Conservation (phyloP, 2,329 filamentous ascomycete species). For the Chaetomium globosum region DNA sequence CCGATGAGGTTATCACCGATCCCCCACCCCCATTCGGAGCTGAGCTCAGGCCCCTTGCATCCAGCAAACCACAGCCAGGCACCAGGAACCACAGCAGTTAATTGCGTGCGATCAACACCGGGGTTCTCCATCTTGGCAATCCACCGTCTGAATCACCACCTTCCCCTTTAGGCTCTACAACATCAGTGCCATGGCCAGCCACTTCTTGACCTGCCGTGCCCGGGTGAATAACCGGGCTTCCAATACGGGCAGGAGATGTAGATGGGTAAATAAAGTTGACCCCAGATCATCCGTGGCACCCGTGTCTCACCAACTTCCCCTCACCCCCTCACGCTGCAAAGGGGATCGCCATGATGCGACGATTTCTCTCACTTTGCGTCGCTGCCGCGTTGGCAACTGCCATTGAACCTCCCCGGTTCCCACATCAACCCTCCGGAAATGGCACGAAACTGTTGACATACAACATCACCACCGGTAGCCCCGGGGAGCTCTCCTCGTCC, state of each 20-base stretch:
- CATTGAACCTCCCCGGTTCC: conserved; percentile 55
- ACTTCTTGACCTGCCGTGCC: conserved; percentile 26
- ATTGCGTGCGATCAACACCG: conserved; percentile 1
- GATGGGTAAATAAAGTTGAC: conserved; percentile 14
- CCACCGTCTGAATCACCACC: conserved; percentile 21
- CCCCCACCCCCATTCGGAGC: background rate
- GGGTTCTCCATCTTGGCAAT: conserved; percentile 23
- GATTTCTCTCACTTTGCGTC: conserved; percentile 27
- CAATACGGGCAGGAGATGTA: conserved; percentile 27
- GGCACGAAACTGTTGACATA: conserved; percentile 61
- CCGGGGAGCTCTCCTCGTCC: conserved; percentile 48
- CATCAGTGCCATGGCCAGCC: conserved; percentile 6
- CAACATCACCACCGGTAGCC: conserved; percentile 55
- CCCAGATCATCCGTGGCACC: background rate
- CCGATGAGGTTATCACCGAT: too few relatives aligned
- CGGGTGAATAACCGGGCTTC: conserved; percentile 27
- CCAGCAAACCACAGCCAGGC: background rate
- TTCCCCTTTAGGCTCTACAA: conserved; percentile 23
- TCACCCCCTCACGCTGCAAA: background rate
- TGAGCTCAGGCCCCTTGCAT: background rate
- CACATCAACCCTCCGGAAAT: conserved; percentile 58
- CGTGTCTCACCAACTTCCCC: conserved; percentile 3
- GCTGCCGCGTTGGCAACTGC: conserved; percentile 38
- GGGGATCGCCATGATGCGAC: conserved; percentile 26
- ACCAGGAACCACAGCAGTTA: background rate